Evolutionary conservation across 1,139 yeast genomes (phyloP).

Genomic region (Torulaspora globosa): DNA sequence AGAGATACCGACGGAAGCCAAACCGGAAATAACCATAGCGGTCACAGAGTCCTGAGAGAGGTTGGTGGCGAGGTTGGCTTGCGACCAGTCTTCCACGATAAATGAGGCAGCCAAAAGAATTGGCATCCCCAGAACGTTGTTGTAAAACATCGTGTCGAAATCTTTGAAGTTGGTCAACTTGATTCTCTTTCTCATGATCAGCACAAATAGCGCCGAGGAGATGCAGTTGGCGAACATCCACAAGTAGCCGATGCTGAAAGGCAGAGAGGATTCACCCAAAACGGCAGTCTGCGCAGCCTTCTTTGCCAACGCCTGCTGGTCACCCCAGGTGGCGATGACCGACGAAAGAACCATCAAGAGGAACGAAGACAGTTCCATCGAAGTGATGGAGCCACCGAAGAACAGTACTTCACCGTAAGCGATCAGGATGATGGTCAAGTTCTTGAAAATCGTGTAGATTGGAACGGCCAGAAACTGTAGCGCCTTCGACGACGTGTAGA

Average conservation of each 20-base stretch:
- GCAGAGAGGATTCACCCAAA: conserved; percentile 41
- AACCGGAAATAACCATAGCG: conserved; percentile 90
- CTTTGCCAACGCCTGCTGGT: conserved; percentile 42
- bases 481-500: conserved; percentile 95
- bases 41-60: conserved; percentile 70
- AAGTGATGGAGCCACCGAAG: conserved; percentile 90
- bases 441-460: conserved; percentile 95
- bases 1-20: conserved; percentile 92
- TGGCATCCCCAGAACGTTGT: conserved; percentile 89
- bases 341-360: conserved; percentile 89
- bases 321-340: conserved; percentile 91
- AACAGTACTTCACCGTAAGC: conserved; percentile 98
- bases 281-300: conserved; percentile 32
- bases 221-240: conserved; percentile 97
- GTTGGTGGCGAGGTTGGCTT: conserved; percentile 66
- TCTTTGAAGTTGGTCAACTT: conserved; percentile 95
- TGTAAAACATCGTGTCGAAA: conserved; percentile 97
- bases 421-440: conserved; percentile 89
- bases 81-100: conserved; percentile 86
- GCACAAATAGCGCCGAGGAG: conserved; percentile 88
- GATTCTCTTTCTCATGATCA: conserved; percentile 94
- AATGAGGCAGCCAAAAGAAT: conserved; percentile 72
- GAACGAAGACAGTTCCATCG: conserved; percentile 87
- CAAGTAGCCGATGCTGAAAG: conserved; percentile 76
- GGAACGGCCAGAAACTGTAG: conserved; percentile 87